phyloP scores from a whole-genome alignment of 352 stramenopile genomes.

The Elongisporangium undulatum region DNA sequence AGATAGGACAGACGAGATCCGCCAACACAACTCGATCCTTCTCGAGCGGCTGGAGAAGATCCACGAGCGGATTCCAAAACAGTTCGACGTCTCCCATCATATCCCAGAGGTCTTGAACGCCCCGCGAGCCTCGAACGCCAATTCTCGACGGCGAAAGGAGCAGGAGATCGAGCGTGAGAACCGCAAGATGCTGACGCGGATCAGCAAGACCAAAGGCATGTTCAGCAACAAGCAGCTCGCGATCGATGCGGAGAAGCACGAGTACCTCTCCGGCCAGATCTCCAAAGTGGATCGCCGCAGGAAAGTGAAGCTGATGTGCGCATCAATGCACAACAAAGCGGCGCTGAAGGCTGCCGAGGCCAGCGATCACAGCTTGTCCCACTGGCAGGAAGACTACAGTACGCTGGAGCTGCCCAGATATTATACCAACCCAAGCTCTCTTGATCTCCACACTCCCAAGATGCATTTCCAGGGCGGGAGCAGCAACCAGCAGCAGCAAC shows the following conservation, averaged over 20 bases:
- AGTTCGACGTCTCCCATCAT: slow-evolving; percentile 61
- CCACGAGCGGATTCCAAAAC: slow-evolving; percentile 45
- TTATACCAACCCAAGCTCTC: neutral
- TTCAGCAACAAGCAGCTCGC: slow-evolving; percentile 48
- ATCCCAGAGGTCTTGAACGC: slow-evolving; percentile 32
- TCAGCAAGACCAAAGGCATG: slow-evolving; percentile 31
- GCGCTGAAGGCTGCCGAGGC: slow-evolving; percentile 3
- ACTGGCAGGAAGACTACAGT: neutral
- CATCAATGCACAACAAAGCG: slow-evolving; percentile 11
- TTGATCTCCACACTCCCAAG: neutral
- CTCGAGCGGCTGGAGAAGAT: slow-evolving; percentile 49
- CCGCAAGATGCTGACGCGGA: slow-evolving; percentile 28
- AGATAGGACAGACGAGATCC: slow-evolving; percentile 50
- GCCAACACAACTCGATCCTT: slow-evolving; percentile 43
- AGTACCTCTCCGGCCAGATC: slow-evolving; percentile 51
- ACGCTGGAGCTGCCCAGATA: neutral
- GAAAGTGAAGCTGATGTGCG: slow-evolving; percentile 37
- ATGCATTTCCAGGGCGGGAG: neutral
- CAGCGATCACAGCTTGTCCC: neutral
- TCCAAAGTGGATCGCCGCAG: slow-evolving; percentile 41
- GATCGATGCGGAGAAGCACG: slow-evolving; percentile 31
- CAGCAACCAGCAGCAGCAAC: neutral
- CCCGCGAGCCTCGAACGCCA: slow-evolving; percentile 27
- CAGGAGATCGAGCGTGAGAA: slow-evolving; percentile 49
- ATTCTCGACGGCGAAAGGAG: slow-evolving; percentile 26